Evolutionary conservation across 768 basidiomycete species (phyloP).

Genomic region (Mycena haematopus): DNA sequence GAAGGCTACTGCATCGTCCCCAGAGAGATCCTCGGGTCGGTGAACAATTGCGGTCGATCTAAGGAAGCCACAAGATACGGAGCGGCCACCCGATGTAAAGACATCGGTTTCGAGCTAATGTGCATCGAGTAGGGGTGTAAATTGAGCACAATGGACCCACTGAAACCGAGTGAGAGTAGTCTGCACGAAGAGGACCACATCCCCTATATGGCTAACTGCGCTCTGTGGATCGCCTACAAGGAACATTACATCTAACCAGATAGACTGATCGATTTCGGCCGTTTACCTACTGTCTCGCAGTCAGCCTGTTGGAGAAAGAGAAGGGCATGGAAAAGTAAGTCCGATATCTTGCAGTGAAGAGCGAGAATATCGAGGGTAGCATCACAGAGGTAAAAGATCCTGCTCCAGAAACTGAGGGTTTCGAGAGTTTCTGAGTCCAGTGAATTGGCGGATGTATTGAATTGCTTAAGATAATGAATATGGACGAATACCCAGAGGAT

Average conservation of each 20-base stretch:
- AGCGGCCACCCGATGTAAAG: constrained; percentile 53
- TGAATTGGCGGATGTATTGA: constrained; percentile 54
- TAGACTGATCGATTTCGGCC: background rate
- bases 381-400: constrained; percentile 64
- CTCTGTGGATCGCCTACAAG: constrained; percentile 80
- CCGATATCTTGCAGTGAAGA: constrained; percentile 67
- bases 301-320: constrained; percentile 74
- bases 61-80: constrained; percentile 58
- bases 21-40: constrained; percentile 45
- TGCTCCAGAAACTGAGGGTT: constrained; percentile 72
- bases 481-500: background rate
- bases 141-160: constrained; percentile 41
- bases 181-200: constrained; percentile 80
- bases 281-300: constrained; percentile 77
- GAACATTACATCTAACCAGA: constrained; percentile 12
- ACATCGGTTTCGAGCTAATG: constrained; percentile 56
- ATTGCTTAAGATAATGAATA: constrained; percentile 56
- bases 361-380: constrained; percentile 70
- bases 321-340: constrained; percentile 68
- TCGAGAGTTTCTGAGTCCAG: constrained; percentile 76
- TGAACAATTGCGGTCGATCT: constrained; percentile 53
- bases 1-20: constrained; percentile 53
- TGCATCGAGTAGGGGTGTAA: constrained; percentile 19
- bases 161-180: constrained; percentile 69
- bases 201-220: constrained; percentile 77